phyloP scores from a whole-genome alignment of 2,329 filamentous ascomycete species.

The Sordariomycetes sp. region DNA sequence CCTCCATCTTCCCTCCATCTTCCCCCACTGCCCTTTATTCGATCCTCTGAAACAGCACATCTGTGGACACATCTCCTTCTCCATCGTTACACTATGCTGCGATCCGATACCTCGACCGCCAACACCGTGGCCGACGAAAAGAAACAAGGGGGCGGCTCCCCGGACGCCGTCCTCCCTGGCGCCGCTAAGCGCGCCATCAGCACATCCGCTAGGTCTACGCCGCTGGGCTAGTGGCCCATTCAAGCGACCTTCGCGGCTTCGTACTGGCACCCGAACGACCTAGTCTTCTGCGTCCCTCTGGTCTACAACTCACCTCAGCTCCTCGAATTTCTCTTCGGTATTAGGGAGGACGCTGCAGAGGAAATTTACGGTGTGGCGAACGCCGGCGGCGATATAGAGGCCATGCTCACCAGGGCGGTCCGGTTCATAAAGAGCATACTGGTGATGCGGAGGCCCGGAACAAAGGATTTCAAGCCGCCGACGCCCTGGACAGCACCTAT shows the following conservation, averaged over 20 bases:
- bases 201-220: background rate
- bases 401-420: background rate
- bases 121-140: no score
- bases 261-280: background rate
- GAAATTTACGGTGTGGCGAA: background rate
- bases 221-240: background rate
- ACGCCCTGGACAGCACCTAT: background rate
- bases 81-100: no score
- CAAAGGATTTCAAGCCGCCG: background rate
- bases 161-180: background rate
- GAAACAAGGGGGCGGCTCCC: background rate
- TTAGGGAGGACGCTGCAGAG: background rate
- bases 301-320: background rate
- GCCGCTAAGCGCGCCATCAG: background rate
- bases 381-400: background rate
- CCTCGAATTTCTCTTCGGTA: conserved; percentile 2
- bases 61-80: no score
- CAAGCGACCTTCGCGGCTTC: background rate
- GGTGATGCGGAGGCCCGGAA: background rate
- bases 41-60: no score
- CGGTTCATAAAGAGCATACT: background rate
- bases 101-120: no score
- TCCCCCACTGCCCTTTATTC: background rate
- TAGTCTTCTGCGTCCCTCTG: background rate
- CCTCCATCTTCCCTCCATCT: background rate